Base-by-base conservation (phyloP, 176 grass and related monocot species). In the Triticum monococcum region DNA sequence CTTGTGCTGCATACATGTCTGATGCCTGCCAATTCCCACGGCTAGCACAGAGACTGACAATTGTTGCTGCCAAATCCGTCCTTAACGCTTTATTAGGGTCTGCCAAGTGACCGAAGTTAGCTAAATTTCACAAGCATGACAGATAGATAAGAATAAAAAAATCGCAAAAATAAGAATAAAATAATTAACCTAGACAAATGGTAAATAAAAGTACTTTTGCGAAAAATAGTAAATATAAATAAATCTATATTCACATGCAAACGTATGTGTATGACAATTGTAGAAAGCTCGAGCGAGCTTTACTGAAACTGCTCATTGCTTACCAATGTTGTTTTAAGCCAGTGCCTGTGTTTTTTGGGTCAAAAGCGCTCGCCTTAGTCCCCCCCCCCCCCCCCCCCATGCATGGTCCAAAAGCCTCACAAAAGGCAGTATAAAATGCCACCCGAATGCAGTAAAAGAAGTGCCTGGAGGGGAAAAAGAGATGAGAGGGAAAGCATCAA, bases 381-480 rank as follows among this genome's bases (percentile, higher is more conserved):
- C n/a, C n/a, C n/a, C n/a, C n/a, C n/a, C n/a, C n/a, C n/a, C n/a
- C n/a, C n/a, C n/a, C 56, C 24, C 46, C 66, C 37, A 68, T 92
- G 80, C 73, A 75, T 89, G 80, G 90, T 91, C 86, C 82, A 85
- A 88, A 91, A 91, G 90, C 86, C 86, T 78, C 82, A 78, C 70
- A 78, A 88, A 88, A 84, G 90, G 85, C 46, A 60, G 82, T 45
- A 32, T 80, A 81, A 91, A 88, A 79, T 50, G 25, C 43, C 89
- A 81, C 80, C 48, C 63, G 71, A 81, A 85, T 77, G 78, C 86
- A 77, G 83, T 76, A 93, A 90, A 90, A 93, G 91, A 87, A 93
- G 91, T 79, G 91, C 91, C 72, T 85, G 77, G 70, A 83, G 62
- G 72, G 77, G 59, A 16, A 57, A 35, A 23, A 25, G n/a, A 37